Base-by-base conservation (phyloP, 331 rosid genomes). In the Spiraea crenata region DNA sequence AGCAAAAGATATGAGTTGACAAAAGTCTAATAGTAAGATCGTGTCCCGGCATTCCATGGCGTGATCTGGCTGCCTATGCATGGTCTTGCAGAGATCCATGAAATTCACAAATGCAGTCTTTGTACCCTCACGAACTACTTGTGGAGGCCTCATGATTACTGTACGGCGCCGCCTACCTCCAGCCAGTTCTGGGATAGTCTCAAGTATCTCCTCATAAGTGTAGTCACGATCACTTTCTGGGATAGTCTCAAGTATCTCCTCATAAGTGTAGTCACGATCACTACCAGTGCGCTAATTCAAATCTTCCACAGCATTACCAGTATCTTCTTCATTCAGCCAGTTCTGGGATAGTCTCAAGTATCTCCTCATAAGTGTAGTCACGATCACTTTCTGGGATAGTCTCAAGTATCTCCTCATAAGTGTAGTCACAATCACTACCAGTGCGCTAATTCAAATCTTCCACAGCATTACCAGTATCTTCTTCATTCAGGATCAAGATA, bases 91-190 rank as follows among this genome's bases (percentile, higher is more conserved):
- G 5, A 92, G 85, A 77, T 95, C 99, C 97, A 95, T 95, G 81
- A 95, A 95, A 71, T 95, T 95, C 77, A 91, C 97, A 67, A 90
- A 95, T 34, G 90, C 98, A 50, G 98, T 90, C 88, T 92, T 92
- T 59, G 98, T 92, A 81, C 98, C 98, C 70, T 92, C 98, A 63
- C 98, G 96, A 75, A 92, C 96, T 75, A 92, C 98, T 84, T 92
- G 97, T 14, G 98, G 98, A 76, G 98, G 98, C 88, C 98, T 88
- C 96, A 90, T 90, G 52, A 92, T 25, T 25, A 25, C 98, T 41
- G 97, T 92, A 81, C 98, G 81, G 57, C 96, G 1, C 31, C 31
- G 88, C 74, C 97, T 80, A 73, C 89, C 97, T 31, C 98, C 98
- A 17, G 98, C 93, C 70, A 93, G 89, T 71, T 90, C 97, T 0